Evolutionary conservation across 805 yeast species (phyloP).

Genomic region (Sugiyamaella floridensis): DNA sequence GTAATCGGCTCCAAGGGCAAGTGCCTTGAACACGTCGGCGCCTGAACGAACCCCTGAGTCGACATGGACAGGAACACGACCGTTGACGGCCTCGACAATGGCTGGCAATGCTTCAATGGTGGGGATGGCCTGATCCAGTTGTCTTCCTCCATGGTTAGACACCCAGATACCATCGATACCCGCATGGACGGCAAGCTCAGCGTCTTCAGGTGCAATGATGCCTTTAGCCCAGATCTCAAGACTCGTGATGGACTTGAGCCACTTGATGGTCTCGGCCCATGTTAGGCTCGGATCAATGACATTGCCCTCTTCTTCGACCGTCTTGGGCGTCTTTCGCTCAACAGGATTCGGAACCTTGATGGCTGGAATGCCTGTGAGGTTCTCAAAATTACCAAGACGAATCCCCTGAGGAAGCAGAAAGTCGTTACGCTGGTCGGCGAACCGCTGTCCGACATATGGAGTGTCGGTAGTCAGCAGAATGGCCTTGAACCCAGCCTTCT

Average conservation of each 20-base stretch:
- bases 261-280: conserved; percentile 27
- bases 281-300: conserved; percentile 24
- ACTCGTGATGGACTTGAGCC: conserved; percentile 30
- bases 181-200: conserved; percentile 49
- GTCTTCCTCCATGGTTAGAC: conserved; percentile 72
- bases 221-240: conserved; percentile 55
- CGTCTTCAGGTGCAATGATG: conserved; percentile 58
- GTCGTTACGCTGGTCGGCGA: conserved; percentile 35
- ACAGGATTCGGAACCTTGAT: conserved; percentile 19
- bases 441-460: conserved; percentile 48
- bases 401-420: conserved; percentile 24
- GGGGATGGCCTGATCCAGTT: conserved; percentile 54
- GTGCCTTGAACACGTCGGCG: conserved; percentile 56
- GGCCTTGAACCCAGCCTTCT: conserved; percentile 34
- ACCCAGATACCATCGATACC: conserved; percentile 60
- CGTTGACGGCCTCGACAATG: conserved; percentile 33
- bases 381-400: conserved; percentile 23
- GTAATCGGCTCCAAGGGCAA: conserved; percentile 62
- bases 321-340: conserved; percentile 11
- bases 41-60: conserved; percentile 69
- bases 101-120: conserved; percentile 61
- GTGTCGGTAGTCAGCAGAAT: conserved; percentile 52
- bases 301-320: conserved; percentile 8
- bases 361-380: conserved; percentile 13
- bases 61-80: conserved; percentile 49